Conservation (phyloP, 1,139 yeast species). For the Kluyveromyces sp. region DNA sequence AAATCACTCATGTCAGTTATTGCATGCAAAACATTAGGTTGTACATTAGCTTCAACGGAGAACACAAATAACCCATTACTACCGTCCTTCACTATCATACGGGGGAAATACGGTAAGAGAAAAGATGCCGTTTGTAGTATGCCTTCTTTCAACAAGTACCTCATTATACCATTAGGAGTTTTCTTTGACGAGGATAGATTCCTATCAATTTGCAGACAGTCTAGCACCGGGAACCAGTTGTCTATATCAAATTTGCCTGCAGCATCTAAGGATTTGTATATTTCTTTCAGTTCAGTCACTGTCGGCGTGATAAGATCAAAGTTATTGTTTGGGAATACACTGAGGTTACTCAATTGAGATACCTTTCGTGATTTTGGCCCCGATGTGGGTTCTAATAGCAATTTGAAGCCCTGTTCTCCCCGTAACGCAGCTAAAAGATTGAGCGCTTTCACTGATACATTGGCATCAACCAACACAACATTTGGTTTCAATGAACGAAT, state of each 20-base stretch:
- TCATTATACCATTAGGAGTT: constrained; percentile 26
- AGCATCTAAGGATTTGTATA: constrained; percentile 44
- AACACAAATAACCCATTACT: constrained; percentile 53
- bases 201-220: constrained; percentile 40
- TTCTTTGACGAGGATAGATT: constrained; percentile 22
- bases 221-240: constrained; percentile 70
- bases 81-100: constrained; percentile 62
- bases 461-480: constrained; percentile 60
- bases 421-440: constrained; percentile 35
- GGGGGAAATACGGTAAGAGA: constrained; percentile 66
- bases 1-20: constrained; percentile 3
- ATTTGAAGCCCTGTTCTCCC: constrained; percentile 23
- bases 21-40: not conserved
- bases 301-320: constrained; percentile 56
- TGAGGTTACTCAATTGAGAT: constrained; percentile 16
- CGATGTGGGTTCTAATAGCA: constrained; percentile 75
- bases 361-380: constrained; percentile 43
- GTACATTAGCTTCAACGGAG: constrained; percentile 10
- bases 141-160: constrained; percentile 40
- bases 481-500: constrained; percentile 36
- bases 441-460: constrained; percentile 44
- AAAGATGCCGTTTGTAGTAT: constrained; percentile 63
- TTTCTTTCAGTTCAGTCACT: constrained; percentile 47
- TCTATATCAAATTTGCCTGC: constrained; percentile 54
- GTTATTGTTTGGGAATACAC: constrained; percentile 34